Conservation (phyloP, 2,329 filamentous ascomycete species). For the Ploettnerulaceae sp. region DNA sequence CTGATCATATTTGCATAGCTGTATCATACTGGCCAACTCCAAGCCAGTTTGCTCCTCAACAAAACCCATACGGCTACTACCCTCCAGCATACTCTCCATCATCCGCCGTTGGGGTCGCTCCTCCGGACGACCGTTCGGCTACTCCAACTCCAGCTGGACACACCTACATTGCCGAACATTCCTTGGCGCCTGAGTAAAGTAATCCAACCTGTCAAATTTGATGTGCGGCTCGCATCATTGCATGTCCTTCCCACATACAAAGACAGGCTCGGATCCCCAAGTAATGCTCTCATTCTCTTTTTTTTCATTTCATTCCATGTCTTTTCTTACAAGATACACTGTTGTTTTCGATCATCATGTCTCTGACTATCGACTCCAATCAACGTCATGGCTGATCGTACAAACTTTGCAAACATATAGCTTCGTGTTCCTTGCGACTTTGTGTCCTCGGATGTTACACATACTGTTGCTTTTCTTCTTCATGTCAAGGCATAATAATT, state of each 20-base stretch:
- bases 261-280: not conserved
- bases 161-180: constrained; percentile 14
- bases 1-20: no score
- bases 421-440: constrained; percentile 3
- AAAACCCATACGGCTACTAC: constrained; percentile 2
- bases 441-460: not conserved
- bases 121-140: constrained; percentile 24
- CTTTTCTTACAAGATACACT: constrained; percentile 1
- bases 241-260: not conserved
- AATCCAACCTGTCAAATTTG: not conserved
- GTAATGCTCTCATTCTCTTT: constrained; percentile 2
- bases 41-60: constrained; percentile 6
- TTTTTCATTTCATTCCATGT: constrained; percentile 6
- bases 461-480: constrained; percentile 5
- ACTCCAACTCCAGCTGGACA: constrained; percentile 27
- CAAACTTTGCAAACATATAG: constrained; percentile 4
- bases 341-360: not conserved
- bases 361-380: constrained; percentile 3
- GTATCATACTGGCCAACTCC: constrained; percentile 2
- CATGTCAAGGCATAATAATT: constrained; percentile 6
- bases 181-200: constrained; percentile 17
- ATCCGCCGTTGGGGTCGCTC: not conserved
- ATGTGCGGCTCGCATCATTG: constrained; percentile 1
- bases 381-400: constrained; percentile 1
- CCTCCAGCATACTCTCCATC: constrained; percentile 12